A percentile compares a stretch with the other conserved stretches of the same genome.
Evolutionary conservation across 257 asterid species (phyloP).

Genomic region (Solanum raphanifolium): DNA sequence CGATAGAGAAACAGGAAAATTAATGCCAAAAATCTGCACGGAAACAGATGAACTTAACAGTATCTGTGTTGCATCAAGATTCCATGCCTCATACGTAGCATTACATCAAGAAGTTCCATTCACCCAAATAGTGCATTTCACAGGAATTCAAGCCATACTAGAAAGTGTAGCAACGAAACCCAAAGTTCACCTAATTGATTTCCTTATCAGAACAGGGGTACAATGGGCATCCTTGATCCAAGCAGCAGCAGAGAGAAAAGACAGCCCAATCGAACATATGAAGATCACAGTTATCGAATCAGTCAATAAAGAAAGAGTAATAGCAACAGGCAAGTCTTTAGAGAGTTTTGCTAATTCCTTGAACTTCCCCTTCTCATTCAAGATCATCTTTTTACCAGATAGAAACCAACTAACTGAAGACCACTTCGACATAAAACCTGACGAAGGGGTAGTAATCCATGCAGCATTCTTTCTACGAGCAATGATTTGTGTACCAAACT

Average conservation of each 20-base stretch:
- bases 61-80: not conserved
- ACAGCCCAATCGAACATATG: not conserved
- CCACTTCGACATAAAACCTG: constrained; percentile 5
- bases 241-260: constrained; percentile 9
- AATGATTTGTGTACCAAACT: constrained; percentile 1
- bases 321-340: constrained; percentile 8
- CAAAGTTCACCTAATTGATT: constrained; percentile 24
- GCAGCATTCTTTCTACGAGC: constrained; percentile 2
- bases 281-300: constrained; percentile 19
- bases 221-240: constrained; percentile 31
- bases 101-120: constrained; percentile 19
- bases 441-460: constrained; percentile 5
- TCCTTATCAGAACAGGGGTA: constrained; percentile 14
- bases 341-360: constrained; percentile 12
- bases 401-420: constrained; percentile 9
- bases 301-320: not conserved
- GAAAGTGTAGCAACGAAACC: constrained; percentile 10
- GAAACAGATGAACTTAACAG: not conserved
- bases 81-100: not conserved
- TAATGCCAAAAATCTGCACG: not conserved
- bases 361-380: constrained; percentile 16
- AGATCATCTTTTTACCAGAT: constrained; percentile 9
- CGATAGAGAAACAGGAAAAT: constrained; percentile 11
- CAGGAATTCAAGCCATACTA: constrained; percentile 20
- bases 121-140: constrained; percentile 15